A percentile compares a stretch with the other conserved stretches of the same genome.
Conservation (phyloP, 768 basidiomycete genomes). For the Mycena belliarum region DNA sequence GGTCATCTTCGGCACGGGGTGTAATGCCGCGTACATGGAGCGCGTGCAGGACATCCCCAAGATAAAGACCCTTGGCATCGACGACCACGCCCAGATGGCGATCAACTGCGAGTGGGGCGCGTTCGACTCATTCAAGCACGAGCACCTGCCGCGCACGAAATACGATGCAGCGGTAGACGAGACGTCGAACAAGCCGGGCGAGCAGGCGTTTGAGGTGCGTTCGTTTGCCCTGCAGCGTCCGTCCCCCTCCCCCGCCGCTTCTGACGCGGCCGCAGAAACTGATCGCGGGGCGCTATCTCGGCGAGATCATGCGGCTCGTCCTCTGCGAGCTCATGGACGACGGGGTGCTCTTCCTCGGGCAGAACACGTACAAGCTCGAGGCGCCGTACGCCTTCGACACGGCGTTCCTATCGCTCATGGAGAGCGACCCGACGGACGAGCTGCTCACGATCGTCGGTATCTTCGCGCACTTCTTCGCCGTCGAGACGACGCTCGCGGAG, state of each 20-base stretch:
- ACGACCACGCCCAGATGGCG: conserved; percentile 71
- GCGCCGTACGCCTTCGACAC: conserved; percentile 94
- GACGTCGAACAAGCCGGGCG: conserved; percentile 92
- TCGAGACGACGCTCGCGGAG: conserved; percentile 95
- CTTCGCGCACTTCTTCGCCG: conserved; percentile 94
- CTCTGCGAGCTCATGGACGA: conserved; percentile 95
- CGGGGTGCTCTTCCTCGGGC: conserved; percentile 95
- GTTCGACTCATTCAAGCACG: conserved; percentile 94
- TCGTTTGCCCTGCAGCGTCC: conserved; percentile 19
- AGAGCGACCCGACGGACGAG: conserved; percentile 95
- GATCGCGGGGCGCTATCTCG: no score
- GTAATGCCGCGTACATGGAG: conserved; percentile 99
- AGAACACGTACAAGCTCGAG: conserved; percentile 98
- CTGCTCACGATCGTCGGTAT: conserved; percentile 96
- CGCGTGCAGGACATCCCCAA: conserved; percentile 83
- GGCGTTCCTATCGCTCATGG: conserved; percentile 95
- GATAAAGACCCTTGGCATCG: conserved; percentile 72
- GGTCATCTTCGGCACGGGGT: conserved; percentile 96
- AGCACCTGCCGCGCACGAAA: conserved; percentile 92
- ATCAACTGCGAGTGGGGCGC: conserved; percentile 99
- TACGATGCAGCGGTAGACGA: conserved; percentile 94
- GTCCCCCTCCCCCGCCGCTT: no score
- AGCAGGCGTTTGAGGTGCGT: conserved; percentile 93
- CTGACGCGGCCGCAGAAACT: no score
- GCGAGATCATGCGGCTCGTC: conserved; percentile 56